A percentile compares a stretch with the other conserved stretches of the same genome.
phyloP scores from a whole-genome alignment of 306 rosid species.

The Benincasa hispida region DNA sequence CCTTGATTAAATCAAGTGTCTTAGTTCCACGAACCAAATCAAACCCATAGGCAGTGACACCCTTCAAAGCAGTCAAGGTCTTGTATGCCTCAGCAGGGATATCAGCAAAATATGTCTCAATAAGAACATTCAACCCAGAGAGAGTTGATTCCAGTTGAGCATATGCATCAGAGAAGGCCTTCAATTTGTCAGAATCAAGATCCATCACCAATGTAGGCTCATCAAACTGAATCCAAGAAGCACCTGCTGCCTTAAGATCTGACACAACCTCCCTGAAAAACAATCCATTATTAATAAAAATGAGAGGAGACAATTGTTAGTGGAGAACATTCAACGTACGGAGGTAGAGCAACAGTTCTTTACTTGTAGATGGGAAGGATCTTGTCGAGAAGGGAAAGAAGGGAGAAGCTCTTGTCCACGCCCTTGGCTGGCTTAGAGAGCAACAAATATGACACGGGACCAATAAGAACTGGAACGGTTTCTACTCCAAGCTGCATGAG shows the following conservation, averaged over 20 bases:
- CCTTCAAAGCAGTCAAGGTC: conserved; percentile 60
- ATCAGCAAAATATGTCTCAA: conserved; percentile 72
- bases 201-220: conserved; percentile 66
- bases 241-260: conserved; percentile 78
- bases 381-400: conserved; percentile 43
- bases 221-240: conserved; percentile 73
- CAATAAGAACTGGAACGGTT: conserved; percentile 63
- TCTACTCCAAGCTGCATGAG: conserved; percentile 52
- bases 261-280: conserved; percentile 55
- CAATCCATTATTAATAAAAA: neutral
- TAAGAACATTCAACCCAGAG: conserved; percentile 49
- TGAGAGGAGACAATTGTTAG: neutral
- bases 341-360: neutral
- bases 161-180: conserved; percentile 52
- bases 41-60: conserved; percentile 61
- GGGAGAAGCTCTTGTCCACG: conserved; percentile 42
- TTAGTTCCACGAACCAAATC: conserved; percentile 72
- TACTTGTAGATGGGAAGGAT: conserved; percentile 69
- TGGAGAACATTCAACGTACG: neutral
- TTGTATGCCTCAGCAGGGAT: conserved; percentile 51
- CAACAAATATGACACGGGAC: conserved; percentile 74
- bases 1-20: conserved; percentile 61
- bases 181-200: conserved; percentile 53
- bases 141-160: conserved; percentile 48
- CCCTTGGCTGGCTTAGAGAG: conserved; percentile 75